Percentiles rank a stretch among this genome's conserved stretches.
These are phyloP conservation scores for Aspergillus steynii DNA, from an alignment of 495 filamentous ascomycete genomes.

Conservation along the genomic window DNA sequence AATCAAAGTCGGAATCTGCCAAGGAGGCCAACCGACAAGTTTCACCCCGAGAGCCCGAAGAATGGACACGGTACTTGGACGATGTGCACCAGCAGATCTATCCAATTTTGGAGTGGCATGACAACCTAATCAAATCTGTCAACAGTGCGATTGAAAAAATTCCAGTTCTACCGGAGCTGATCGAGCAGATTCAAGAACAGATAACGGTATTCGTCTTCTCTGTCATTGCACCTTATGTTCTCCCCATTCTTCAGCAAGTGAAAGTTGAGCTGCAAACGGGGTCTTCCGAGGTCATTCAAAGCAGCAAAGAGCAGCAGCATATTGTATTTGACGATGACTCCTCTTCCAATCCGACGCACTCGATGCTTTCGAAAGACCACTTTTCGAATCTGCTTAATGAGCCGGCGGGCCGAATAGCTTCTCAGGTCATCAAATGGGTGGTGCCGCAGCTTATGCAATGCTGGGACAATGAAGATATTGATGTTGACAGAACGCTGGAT, in stretches of 20 bases:
- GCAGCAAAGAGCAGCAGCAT: constrained; percentile 74
- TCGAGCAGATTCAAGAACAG: constrained; percentile 77
- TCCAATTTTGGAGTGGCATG: constrained; percentile 84
- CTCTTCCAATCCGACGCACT: constrained; percentile 81
- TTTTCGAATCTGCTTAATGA: constrained; percentile 88
- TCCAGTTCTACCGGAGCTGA: constrained; percentile 72
- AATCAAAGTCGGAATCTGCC: constrained; percentile 62
- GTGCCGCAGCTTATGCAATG: constrained; percentile 83
- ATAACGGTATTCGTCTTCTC: constrained; percentile 85
- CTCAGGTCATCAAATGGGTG: constrained; percentile 72
- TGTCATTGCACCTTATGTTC: constrained; percentile 78
- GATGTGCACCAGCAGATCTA: constrained; percentile 73
- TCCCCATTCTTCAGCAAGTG: constrained; percentile 82
- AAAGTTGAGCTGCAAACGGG: constrained; percentile 82
- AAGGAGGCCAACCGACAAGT: constrained; percentile 53
- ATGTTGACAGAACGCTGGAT: constrained; percentile 64
- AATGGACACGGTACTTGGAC: constrained; percentile 66
- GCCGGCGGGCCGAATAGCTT: constrained; percentile 79
- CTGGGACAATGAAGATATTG: constrained; percentile 75
- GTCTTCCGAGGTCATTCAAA: constrained; percentile 81
- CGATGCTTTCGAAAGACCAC: constrained; percentile 95
- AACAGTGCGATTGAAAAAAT: constrained; percentile 75
- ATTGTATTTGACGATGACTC: constrained; percentile 80
- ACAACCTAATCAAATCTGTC: constrained; percentile 78
- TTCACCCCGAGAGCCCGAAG: constrained; percentile 72